Conservation (phyloP, 2,329 filamentous ascomycete species). For the Stachybotrys echinatus region DNA sequence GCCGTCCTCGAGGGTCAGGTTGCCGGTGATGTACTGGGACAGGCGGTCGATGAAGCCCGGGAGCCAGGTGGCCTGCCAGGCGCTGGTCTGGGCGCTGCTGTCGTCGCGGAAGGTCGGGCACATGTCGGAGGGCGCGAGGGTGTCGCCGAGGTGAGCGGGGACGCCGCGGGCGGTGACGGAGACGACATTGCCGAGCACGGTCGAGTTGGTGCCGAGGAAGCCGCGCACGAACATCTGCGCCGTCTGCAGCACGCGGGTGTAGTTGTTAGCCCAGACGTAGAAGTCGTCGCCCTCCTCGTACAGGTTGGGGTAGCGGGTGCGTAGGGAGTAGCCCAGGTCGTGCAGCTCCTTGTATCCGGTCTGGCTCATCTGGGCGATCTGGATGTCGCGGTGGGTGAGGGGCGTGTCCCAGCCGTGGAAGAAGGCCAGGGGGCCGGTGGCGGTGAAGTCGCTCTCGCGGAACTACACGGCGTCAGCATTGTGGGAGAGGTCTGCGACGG, state of each 20-base stretch:
- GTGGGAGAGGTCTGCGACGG: too few species aligned
- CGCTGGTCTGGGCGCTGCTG: slow-evolving; percentile 39
- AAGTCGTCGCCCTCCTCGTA: slow-evolving; percentile 46
- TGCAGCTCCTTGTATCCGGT: slow-evolving; percentile 59
- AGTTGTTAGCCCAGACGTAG: slow-evolving; percentile 61
- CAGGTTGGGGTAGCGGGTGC: slow-evolving; percentile 41
- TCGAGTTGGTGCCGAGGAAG: slow-evolving; percentile 52
- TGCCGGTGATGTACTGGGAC: slow-evolving; percentile 46
- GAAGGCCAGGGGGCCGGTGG: slow-evolving; percentile 48
- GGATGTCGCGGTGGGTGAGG: slow-evolving; percentile 45
- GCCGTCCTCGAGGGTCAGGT: slow-evolving; percentile 45
- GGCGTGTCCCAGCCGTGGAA: slow-evolving; percentile 53
- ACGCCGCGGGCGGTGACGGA: slow-evolving; percentile 52
- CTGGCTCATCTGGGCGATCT: slow-evolving; percentile 54
- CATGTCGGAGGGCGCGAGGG: slow-evolving; percentile 56
- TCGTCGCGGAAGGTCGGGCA: slow-evolving; percentile 54
- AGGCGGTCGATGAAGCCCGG: slow-evolving; percentile 49
- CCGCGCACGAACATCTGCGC: slow-evolving; percentile 57
- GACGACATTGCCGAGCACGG: slow-evolving; percentile 48
- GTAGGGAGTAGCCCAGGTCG: slow-evolving; percentile 48
- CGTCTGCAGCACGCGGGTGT: slow-evolving; percentile 57
- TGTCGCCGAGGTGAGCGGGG: slow-evolving; percentile 49
- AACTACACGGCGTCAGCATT: slow-evolving; percentile 31
- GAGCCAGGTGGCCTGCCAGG: slow-evolving; percentile 46
- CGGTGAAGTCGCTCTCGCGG: slow-evolving; percentile 46